Conservation (phyloP, 208 protist species). For the Vickermania spadyakhi region DNA sequence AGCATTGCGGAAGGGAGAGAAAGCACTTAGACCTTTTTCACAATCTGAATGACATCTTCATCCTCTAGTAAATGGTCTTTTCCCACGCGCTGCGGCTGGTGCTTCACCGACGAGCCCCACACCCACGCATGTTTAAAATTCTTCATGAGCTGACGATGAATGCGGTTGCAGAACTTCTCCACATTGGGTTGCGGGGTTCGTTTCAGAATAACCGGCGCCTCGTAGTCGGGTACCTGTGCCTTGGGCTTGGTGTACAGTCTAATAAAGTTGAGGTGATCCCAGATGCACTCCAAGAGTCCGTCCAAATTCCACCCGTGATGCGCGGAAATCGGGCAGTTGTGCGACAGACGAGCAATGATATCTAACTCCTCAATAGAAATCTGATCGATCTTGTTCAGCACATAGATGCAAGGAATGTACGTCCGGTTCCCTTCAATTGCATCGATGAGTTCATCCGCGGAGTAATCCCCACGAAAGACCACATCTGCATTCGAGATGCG, state of each 20-base stretch:
- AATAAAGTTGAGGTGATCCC: constrained; percentile 97
- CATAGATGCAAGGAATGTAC: constrained; percentile 96
- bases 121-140: constrained; percentile 98
- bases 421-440: constrained; percentile 95
- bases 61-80: constrained; percentile 97
- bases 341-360: constrained; percentile 92
- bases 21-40: constrained; percentile 97
- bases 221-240: constrained; percentile 97
- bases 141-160: constrained; percentile 96
- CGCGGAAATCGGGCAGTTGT: constrained; percentile 96
- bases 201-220: constrained; percentile 95
- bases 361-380: constrained; percentile 97
- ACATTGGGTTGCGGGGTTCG: constrained; percentile 80
- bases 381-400: constrained; percentile 99
- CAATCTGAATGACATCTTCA: constrained; percentile 98
- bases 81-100: constrained; percentile 95
- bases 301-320: constrained; percentile 97
- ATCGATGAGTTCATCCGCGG: constrained; percentile 97
- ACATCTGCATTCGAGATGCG: constrained; percentile 95
- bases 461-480: constrained; percentile 90
- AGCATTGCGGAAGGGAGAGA: too few species aligned
- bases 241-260: constrained; percentile 98
- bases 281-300: constrained; percentile 97
- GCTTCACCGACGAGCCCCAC: constrained; percentile 97
- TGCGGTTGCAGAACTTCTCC: constrained; percentile 95